Percentiles rank a stretch among this genome's conserved stretches.
Evolutionary conservation across 306 rosid genomes (phyloP).

Genomic region (Pueraria montana): DNA sequence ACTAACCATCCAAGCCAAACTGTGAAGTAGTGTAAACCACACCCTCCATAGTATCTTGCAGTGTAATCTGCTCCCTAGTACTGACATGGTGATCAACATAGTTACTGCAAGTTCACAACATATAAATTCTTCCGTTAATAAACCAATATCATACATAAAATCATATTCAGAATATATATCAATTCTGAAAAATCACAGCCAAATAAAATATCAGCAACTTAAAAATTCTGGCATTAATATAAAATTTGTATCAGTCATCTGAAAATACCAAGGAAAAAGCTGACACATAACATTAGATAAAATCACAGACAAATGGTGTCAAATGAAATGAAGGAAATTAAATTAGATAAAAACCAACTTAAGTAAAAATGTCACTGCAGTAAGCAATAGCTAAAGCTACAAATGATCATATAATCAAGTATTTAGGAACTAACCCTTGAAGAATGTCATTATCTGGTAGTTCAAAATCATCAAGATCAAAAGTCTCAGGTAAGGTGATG

Average conservation of each 20-base stretch:
- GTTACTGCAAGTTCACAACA: constrained; percentile 78
- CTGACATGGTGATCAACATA: constrained; percentile 97
- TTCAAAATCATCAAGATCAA: constrained; percentile 99
- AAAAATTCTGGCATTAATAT: neutral
- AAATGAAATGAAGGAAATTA: constrained; percentile 24
- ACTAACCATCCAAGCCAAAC: constrained; percentile 97
- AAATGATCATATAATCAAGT: constrained; percentile 38
- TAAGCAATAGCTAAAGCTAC: constrained; percentile 41
- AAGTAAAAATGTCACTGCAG: constrained; percentile 15
- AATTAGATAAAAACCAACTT: constrained; percentile 21
- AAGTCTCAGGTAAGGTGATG: constrained; percentile 97
- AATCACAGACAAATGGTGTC: constrained; percentile 1
- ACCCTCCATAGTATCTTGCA: constrained; percentile 97
- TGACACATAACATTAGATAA: constrained; percentile 16
- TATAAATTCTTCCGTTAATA: constrained; percentile 49
- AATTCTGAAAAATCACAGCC: neutral
- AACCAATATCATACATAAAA: constrained; percentile 36
- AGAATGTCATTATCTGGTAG: constrained; percentile 92
- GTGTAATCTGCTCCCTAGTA: constrained; percentile 94
- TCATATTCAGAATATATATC: neutral
- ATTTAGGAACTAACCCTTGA: constrained; percentile 79
- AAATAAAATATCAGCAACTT: constrained; percentile 26
- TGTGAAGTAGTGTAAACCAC: constrained; percentile 91
- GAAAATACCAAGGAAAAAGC: constrained; percentile 29
- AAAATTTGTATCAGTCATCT: constrained; percentile 29